These are phyloP conservation scores for Sechiopsis laciniata DNA, from an alignment of 306 rosid genomes.

Conservation along the genomic window DNA sequence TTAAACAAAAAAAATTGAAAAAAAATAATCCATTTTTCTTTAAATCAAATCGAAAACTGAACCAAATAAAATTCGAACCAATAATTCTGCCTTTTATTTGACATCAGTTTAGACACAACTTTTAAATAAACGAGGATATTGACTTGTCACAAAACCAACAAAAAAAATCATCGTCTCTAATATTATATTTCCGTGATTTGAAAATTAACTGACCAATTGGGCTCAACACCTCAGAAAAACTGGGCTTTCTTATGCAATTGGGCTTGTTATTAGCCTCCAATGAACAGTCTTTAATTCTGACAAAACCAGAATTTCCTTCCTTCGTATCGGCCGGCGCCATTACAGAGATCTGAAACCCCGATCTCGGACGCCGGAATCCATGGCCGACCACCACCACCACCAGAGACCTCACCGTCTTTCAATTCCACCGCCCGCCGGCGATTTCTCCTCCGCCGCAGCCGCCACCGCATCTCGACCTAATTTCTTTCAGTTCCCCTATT, in stretches of 20 bases:
- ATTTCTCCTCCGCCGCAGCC: neutral
- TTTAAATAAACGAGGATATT: too few relatives aligned
- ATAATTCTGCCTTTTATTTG: too few relatives aligned
- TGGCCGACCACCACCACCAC: conserved; percentile 51
- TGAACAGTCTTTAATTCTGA: neutral
- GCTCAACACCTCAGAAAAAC: neutral
- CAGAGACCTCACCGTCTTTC: conserved; percentile 68
- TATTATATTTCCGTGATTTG: too few relatives aligned
- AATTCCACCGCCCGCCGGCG: conserved; percentile 34
- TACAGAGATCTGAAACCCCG: neutral
- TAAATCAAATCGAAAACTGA: too few relatives aligned
- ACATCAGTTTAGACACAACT: too few relatives aligned
- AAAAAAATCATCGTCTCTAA: too few relatives aligned
- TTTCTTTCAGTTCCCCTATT: conserved; percentile 41
- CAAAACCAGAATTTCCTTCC: neutral
- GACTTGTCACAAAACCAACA: too few relatives aligned
- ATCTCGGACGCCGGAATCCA: conserved; percentile 25
- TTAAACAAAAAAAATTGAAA: too few relatives aligned
- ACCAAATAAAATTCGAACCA: too few relatives aligned
- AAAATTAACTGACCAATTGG: neutral
- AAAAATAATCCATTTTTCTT: too few relatives aligned
- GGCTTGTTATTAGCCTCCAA: too few relatives aligned
- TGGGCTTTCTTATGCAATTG: neutral
- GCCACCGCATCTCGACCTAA: conserved; percentile 26
- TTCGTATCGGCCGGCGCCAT: neutral